Evolutionary conservation across 2,329 filamentous ascomycete species (phyloP), one percentile per base, ranked within the genome.

Genomic region (Neonectria hederae): DNA sequence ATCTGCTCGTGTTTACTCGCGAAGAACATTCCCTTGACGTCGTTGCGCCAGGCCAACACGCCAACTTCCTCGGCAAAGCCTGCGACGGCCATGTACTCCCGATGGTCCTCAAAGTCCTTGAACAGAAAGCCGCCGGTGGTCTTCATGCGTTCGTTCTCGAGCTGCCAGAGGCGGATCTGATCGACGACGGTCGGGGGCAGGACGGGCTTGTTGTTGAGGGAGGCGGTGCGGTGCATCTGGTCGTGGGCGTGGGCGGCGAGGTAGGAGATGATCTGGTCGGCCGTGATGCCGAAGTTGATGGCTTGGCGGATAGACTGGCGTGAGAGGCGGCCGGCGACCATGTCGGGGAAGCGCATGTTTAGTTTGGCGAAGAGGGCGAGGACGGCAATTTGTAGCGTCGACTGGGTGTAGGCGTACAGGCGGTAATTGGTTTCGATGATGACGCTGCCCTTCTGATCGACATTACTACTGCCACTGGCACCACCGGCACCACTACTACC

Each of bases 351-450:
- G 67, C 96, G 93, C 78, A 94, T 94, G 72, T 90, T 91, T 59
- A 99, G 89, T 64, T 91, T 91, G 54, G 91, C 88, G 82, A 99
- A 99, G 68, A 99, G 90, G 42, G 91, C 90, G 49, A 99, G 89
- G 65, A 99, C 93, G 58, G 94, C 93, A 69, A 98, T 99, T 78
- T 97, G 95, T 1, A 99, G 88, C 0, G 94, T 93, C 0, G 94
- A 97, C 35, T 92, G 91, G 7, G 97, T 98, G 82, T 99, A 99
- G 32, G 96, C 96, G 82, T 99, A 99, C 71, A 99, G 83, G 26
- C 96, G 92, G 82, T 97, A 98, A 81, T 99, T 99, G 9, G 96
- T 99, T 82, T 99, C 96, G 70, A 99, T 88, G 74, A 99, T 94
- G 76, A 99, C 93, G 82, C 93, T 96, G 67, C 94, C 94, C 73